Evolutionary conservation across 2,329 filamentous ascomycete genomes (phyloP).

Genomic region (Diplodia mutila): DNA sequence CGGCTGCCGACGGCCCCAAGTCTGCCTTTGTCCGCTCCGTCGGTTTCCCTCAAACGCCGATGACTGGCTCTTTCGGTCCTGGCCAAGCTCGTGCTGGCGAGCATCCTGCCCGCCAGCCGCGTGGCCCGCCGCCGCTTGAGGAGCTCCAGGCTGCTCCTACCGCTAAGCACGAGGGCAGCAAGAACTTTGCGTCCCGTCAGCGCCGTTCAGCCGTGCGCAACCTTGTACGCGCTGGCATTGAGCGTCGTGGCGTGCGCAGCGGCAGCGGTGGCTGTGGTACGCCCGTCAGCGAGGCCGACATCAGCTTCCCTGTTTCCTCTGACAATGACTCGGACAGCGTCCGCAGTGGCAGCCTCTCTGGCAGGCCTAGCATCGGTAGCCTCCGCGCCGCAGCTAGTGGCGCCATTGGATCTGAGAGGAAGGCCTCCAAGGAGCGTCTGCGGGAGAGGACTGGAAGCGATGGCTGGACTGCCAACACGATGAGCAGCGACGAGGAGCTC

Average conservation of each 20-base stretch:
- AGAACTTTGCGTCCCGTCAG: conserved; percentile 94
- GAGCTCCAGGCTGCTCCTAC: conserved; percentile 90
- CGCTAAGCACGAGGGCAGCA: conserved; percentile 88
- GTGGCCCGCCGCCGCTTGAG: conserved; percentile 87
- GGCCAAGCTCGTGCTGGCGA: conserved; percentile 92
- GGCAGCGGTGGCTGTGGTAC: conserved; percentile 77
- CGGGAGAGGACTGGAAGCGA: conserved; percentile 39
- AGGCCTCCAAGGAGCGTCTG: conserved; percentile 53
- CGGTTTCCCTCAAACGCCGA: conserved; percentile 76
- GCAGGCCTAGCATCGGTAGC: conserved; percentile 73
- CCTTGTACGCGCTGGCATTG: conserved; percentile 84
- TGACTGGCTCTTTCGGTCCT: conserved; percentile 86
- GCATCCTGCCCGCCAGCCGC: conserved; percentile 90
- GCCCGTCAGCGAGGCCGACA: conserved; percentile 81
- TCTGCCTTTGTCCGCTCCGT: conserved; percentile 60
- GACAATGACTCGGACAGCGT: conserved; percentile 67
- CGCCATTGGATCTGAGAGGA: conserved; percentile 86
- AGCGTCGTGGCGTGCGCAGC: conserved; percentile 73
- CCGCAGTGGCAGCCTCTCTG: conserved; percentile 80
- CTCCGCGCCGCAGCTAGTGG: conserved; percentile 78
- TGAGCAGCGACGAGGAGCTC: conserved; percentile 66
- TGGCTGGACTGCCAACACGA: conserved; percentile 62
- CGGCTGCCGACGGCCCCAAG: conserved; percentile 67
- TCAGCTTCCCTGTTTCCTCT: conserved; percentile 66
- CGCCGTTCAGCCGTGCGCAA: conserved; percentile 91